Base-by-base conservation (phyloP, 352 stramenopile genomes). In the Globisporangium splendens region DNA sequence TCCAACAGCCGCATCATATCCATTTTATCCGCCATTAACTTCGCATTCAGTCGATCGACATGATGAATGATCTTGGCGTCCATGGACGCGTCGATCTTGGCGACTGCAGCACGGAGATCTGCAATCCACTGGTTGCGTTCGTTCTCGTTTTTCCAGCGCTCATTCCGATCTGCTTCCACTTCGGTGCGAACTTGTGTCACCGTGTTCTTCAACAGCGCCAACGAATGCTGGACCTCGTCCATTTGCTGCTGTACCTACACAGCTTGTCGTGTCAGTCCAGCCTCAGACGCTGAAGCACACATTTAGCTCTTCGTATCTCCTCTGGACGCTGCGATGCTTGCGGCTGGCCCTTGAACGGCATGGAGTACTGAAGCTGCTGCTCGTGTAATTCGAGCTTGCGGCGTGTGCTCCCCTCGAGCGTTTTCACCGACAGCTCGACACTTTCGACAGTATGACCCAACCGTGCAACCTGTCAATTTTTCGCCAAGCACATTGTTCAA, bases 111-210 rank as follows among this genome's bases (percentile, higher is more conserved):
- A 13, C 69, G 70, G 11, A 82, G 33, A 13, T 79, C 70, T 2
- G 60, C 42, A 1, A 68, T 41, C 59, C 63, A 73, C 22, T 75
- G 68, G 22, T 59, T 69, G 2, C 66, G 62, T 12, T 77, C 70
- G 20, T 56, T 66, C 33, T 75, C 68, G 8, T 64, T 35, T 24
- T 68, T 75, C 70, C 77, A 84, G 18, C 74, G 70, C 50, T 84
- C 65, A 43, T 61, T 86, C 10, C 79, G 79, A 18, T 92, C 78
- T 15, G 68, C 56, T 15, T 90, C 77, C n/a, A 80, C 39, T 8
- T 90, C 82, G 2, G 51, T 59, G 5, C 78, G 77, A 15, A 90
- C 57, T 54, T 88, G 79, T 8, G 65, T 42, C 11, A 80, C 48
- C 14, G 66, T 51, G 48, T 70, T 64, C 51, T 86, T 76, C 21